These are phyloP conservation scores for Gymnopilus dilepis DNA, from an alignment of 768 basidiomycete genomes.

Conservation along the genomic window DNA sequence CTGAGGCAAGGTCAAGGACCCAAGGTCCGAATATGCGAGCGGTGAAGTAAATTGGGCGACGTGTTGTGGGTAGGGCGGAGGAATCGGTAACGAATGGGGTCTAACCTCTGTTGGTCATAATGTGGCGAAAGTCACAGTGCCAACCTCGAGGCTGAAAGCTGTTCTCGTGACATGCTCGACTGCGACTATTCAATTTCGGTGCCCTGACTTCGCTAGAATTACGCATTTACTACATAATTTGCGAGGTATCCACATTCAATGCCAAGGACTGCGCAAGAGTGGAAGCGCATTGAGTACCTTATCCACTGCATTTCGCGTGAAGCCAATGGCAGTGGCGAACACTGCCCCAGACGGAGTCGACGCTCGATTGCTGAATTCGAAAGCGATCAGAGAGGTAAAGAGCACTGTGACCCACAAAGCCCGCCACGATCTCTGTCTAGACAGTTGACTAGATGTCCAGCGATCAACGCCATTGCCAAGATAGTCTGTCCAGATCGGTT, in stretches of 20 bases:
- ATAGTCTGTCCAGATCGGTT: constrained; percentile 40
- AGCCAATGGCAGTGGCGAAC: neutral
- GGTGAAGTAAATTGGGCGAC: neutral
- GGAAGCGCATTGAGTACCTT: neutral
- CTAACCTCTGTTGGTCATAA: neutral
- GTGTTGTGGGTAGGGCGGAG: neutral
- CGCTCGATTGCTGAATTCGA: neutral
- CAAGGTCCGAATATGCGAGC: neutral
- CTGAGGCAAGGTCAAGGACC: neutral
- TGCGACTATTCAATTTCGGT: too few species aligned
- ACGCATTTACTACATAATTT: too few species aligned
- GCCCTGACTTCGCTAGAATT: too few species aligned
- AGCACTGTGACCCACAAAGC: neutral
- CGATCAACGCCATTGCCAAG: constrained; percentile 4
- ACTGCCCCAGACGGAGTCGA: neutral
- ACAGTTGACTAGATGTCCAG: neutral
- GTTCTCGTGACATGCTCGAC: too few species aligned
- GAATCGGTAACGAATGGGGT: neutral
- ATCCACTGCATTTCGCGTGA: neutral
- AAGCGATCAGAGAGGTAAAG: neutral
- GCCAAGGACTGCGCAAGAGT: neutral
- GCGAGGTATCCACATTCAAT: too few species aligned
- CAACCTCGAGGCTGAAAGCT: too few species aligned
- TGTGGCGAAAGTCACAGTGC: neutral
- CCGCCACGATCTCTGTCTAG: neutral